Evolutionary conservation across 78 protist species (phyloP), one percentile per base, ranked within the genome.

Genomic region (Ministeria vibrans): DNA sequence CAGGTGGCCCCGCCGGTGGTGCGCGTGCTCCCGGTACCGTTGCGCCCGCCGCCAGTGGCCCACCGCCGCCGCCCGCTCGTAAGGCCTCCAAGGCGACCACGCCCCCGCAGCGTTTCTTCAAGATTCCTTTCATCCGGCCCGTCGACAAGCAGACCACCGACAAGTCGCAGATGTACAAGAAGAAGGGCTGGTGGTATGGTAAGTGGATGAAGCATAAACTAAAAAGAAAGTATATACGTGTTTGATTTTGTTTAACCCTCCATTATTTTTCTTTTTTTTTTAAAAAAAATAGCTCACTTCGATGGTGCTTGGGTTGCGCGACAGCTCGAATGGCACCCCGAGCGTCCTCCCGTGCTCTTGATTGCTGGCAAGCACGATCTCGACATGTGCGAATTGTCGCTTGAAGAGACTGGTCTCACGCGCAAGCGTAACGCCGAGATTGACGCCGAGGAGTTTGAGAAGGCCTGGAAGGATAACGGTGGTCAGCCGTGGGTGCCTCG

Each of bases 381-480:
- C n/a, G 75, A 69, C 55, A 69, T 69, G 75, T 69, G 75, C 75
- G 75, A 69, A 34, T 53, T 69, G 32, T 13, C n/a, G n/a, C 75
- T 69, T 20, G 53, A 43, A 20, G 75, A 69, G 75, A 69, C 75
- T 0, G 75, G 75, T 18, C 75, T 69, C 28, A 27, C 55, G 30
- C 53, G 53, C 34, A 69, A 69, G 75, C 49, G 34, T 36, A 53
- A 53, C 34, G 75, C 75, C 1, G 75, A 69, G 75, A 69, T 69
- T 23, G 4, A 4, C 18, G 36, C 0, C 4, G 43, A 5, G n/a
- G 53, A 41, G 75, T 69, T 69, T 27, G 75, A 69, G 38, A 53
- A 69, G 75, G 75, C 15, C 22, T 69, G 75, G 75, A 39, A 6
- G 32, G 9, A 39, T 7, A 4, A 36, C 46, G 73, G 73, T 2